Base-by-base conservation (phyloP, 2,329 filamentous ascomycete genomes). In the Zymoseptoria passerinii region DNA sequence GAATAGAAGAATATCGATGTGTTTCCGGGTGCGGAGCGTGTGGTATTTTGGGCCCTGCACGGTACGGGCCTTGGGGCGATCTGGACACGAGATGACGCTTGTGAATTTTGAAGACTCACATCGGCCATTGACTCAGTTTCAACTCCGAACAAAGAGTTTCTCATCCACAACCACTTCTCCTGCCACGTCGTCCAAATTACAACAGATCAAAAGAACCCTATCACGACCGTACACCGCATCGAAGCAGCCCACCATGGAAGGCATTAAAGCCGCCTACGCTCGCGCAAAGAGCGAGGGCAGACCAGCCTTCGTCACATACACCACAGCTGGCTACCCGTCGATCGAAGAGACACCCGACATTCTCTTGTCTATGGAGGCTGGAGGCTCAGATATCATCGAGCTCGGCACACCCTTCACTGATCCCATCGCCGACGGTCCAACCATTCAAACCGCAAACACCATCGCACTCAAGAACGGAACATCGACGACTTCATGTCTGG, bases 401-500 rank as follows among this genome's bases (percentile, higher is more conserved):
- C 85, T 99, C 66, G 94, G 92, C 63, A 86, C 96, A 58, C 94
- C 94, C 55, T 99, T 99, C 78, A 96, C 92, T 69, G 94, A 99
- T 74, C 94, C 94, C 59, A 97, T 97, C 75, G 94, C 92, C 67
- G 94, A 99, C 75, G 94, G 94, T 28, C 94, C 94, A 40, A 96
- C 92, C 4, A 97, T 99, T 66, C 94, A 99, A 78, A 94, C 86
- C 63, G 85, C 94, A 65, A 99, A 99, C 77, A 96, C 90, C 48
- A 71, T 88, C 74, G 92, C 94, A 48, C 84, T 99, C 51, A 77
- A 86, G 68, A 92, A 99, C 79, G 90, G 91, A 61, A 89, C 97
- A 63, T 95, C 87, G 9, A 88, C 95, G 62, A 80, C 83, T 65
- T 85, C 83, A 55, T 89, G 89, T 16, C 81, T 99, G 48, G 81